phyloP scores from a whole-genome alignment of 331 rosid species.

The Rhamnella rubrinervis region DNA sequence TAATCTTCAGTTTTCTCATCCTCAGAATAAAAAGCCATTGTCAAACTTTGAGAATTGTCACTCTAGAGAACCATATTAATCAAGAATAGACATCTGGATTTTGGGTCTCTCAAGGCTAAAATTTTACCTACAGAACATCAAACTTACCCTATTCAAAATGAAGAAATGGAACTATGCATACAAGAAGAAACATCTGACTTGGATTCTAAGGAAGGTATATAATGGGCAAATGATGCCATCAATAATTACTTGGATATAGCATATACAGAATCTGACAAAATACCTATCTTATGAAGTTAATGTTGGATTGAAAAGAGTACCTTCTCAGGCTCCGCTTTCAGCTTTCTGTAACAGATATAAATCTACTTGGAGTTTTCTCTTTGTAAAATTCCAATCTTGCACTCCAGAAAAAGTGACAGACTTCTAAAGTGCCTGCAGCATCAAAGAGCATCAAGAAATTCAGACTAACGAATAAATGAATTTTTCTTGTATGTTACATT shows the following conservation, averaged over 20 bases:
- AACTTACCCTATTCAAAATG: constrained; percentile 36
- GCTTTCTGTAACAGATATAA: constrained; percentile 13
- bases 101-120: constrained; percentile 25
- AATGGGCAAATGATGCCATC: constrained; percentile 12
- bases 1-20: constrained; percentile 92
- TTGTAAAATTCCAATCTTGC: constrained; percentile 15
- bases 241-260: constrained; percentile 19
- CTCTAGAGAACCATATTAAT: constrained; percentile 47
- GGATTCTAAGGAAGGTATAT: constrained; percentile 31
- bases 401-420: constrained; percentile 20
- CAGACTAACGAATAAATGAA: background rate
- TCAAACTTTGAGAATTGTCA: constrained; percentile 44
- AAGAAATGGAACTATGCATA: constrained; percentile 35
- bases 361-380: constrained; percentile 16
- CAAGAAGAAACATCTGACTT: constrained; percentile 26
- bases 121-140: constrained; percentile 29
- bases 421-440: constrained; percentile 16
- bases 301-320: background rate
- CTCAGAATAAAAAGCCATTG: constrained; percentile 61
- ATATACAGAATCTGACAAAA: constrained; percentile 21
- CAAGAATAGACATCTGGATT: constrained; percentile 34
- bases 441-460: constrained; percentile 15
- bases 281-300: constrained; percentile 32
- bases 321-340: constrained; percentile 15
- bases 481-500: background rate